These are phyloP conservation scores for Akanthomyces uredinophilus DNA, from an alignment of 2,329 filamentous ascomycete genomes.

Conservation along the genomic window DNA sequence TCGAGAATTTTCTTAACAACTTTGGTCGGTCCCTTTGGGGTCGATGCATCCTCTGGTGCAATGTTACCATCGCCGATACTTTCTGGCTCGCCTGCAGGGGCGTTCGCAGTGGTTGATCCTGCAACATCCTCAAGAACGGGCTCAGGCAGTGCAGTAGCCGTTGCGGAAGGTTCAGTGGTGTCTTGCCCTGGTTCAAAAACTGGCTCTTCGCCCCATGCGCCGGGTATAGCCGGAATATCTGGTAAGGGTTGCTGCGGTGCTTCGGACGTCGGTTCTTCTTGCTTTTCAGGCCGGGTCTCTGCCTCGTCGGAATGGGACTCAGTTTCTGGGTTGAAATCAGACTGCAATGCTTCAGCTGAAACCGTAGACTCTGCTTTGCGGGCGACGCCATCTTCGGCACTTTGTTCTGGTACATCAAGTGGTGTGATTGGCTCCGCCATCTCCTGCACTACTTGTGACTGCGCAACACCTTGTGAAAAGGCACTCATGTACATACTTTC, in stretches of 20 bases:
- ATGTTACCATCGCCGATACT: background rate
- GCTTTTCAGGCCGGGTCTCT: background rate
- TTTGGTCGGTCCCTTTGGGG: slow-evolving; percentile 49
- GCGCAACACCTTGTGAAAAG: slow-evolving; percentile 43
- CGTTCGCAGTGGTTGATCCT: background rate
- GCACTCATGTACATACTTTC: slow-evolving; percentile 85
- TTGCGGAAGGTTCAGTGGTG: slow-evolving; percentile 14
- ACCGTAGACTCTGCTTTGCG: background rate
- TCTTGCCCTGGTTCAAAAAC: background rate
- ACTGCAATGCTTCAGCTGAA: background rate
- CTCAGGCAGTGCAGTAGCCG: slow-evolving; percentile 2
- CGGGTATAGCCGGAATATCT: slow-evolving; percentile 40
- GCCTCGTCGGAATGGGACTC: background rate
- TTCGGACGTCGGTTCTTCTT: background rate
- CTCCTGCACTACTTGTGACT: slow-evolving; percentile 16
- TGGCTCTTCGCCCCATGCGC: slow-evolving; percentile 44
- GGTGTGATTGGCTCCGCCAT: background rate
- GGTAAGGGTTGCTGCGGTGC: background rate
- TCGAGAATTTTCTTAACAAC: slow-evolving; percentile 51
- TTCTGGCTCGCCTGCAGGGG: background rate
- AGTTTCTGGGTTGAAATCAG: background rate
- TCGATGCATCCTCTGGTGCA: slow-evolving; percentile 39
- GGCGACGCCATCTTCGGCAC: background rate
- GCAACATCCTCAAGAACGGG: background rate
- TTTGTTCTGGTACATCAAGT: background rate